Base-by-base conservation (phyloP, 2,329 filamentous ascomycete genomes). In the Nakataea oryzae region DNA sequence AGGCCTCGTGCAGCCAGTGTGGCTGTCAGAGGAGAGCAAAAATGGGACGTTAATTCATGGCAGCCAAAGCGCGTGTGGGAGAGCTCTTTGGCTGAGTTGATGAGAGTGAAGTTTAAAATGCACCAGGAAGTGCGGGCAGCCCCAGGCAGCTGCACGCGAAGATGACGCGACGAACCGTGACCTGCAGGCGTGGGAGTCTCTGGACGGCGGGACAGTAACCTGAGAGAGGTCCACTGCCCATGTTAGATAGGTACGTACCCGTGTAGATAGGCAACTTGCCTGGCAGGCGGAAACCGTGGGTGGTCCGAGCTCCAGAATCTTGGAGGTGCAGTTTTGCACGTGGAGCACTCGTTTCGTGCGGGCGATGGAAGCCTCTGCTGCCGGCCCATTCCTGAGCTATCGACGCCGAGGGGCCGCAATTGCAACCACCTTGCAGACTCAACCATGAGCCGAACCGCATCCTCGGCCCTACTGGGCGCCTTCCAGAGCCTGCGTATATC, bases 401-500 rank as follows among this genome's bases (percentile, higher is more conserved):
- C 21, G 32, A 29, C 60, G 58, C 57, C 24, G 17, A 59, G 57
- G 61, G 28, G 9, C 11, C 5, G 27, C 28, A 47, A 54, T 57
- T 27, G 50, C 27, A 63, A 47, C 27, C 24, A 1, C 27, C 47
- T 56, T 58, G 27, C 34, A 56, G 63, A 67, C 67, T 68, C 69
- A 69, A 74, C 62, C 63, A 82, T 82, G 79, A 78, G 73, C 72
- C 70, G 74, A 64, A 71, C 70, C 68, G 71, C 12, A 63, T 67
- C 79, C 57, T 74, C 76, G 64, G 72, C 76, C 69, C 74, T 86
- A 64, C 70, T 78, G 67, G 76, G 76, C 71, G 80, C 81, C 70
- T 78, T 86, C 30, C 77, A 75, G 64, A 76, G 78, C 62, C 74
- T 86, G 64, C 76, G 74, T 62, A 74, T 84, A 70, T 74, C 74